A percentile compares a stretch with the other conserved stretches of the same genome.
Conservation (phyloP, 805 yeast species). For the Nakazawaea siamensis region DNA sequence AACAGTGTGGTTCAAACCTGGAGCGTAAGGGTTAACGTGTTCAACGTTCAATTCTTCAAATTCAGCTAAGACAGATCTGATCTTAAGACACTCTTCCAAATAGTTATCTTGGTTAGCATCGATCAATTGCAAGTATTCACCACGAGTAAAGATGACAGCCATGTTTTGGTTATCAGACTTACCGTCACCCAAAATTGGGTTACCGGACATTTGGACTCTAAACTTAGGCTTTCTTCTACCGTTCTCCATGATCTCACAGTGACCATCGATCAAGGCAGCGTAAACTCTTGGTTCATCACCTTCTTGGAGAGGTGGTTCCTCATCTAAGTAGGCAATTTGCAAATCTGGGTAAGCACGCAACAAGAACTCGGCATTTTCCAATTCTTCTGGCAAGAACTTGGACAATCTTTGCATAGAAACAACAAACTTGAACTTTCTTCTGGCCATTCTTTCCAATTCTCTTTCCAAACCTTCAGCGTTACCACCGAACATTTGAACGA, state of each 20-base stretch:
- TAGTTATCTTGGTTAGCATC: conserved; percentile 88
- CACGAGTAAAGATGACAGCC: conserved; percentile 71
- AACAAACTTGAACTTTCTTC: conserved; percentile 72
- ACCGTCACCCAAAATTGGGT: conserved; percentile 84
- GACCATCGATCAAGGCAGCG: conserved; percentile 76
- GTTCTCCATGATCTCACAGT: conserved; percentile 61
- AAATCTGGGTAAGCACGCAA: conserved; percentile 79
- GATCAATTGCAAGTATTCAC: conserved; percentile 77
- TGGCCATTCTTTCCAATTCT: conserved; percentile 86
- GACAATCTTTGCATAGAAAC: conserved; percentile 84
- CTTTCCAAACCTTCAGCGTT: conserved; percentile 94
- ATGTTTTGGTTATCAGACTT: conserved; percentile 84
- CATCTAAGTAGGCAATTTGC: conserved; percentile 90
- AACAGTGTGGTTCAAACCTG: conserved; percentile 52
- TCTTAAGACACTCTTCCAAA: conserved; percentile 77
- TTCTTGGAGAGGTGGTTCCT: conserved; percentile 71
- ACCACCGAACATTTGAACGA: conserved; percentile 97
- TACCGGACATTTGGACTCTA: conserved; percentile 73
- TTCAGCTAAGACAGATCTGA: conserved; percentile 75
- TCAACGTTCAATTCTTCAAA: conserved; percentile 72
- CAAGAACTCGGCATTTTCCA: conserved; percentile 73
- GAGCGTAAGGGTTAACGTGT: conserved; percentile 77
- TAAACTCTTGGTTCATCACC: conserved; percentile 67
- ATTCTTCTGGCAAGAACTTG: conserved; percentile 63
- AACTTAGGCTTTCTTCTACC: conserved; percentile 74